Base-by-base conservation (phyloP, 2,329 filamentous ascomycete genomes). In the Pseudocercospora pini-densiflorae region DNA sequence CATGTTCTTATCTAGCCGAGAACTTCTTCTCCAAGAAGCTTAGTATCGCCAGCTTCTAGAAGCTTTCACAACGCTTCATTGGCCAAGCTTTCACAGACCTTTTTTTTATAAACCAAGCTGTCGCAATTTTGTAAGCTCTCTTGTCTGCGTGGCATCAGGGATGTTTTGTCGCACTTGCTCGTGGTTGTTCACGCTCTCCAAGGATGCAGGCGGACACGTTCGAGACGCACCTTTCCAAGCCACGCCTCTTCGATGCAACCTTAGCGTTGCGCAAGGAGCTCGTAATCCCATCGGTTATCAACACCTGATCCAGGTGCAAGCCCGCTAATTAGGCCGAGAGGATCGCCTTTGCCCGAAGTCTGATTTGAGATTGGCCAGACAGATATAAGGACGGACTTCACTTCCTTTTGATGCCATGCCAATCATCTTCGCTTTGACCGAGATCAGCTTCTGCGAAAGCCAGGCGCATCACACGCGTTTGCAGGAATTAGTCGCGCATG, bases 1-100 rank as follows among this genome's bases (percentile, higher is more conserved):
- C 49, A 53, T 24, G 21, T 54, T 54, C 51, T 54, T 29, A 29
- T 54, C 51, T 54, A 54, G 23, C 51, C 24, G 49, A 53, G 49
- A 53, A 53, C 9, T 12, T 24, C 23, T 49, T 23, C 21, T 23
- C n/a, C n/a, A 29, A 27, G 7, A 53, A 53, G 49, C 51, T 29
- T 54, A 29, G 24, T 10, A 21, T 24, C n/a, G 45, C 45, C 45
- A 24, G 21, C 23, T 27, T 51, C 51, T 19, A 51, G 47, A 51
- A 51, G 47, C 47, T 51, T 51, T 23, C 8, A 10, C 33, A 36
- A 36, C 33, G 45, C 31, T 33, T 33, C 31, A 33, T 33, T 33
- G 31, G 31, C 31, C 31, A 33, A 33, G 31, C 31, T 33, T 33
- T 33, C 10, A 31, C 29, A 31, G 29, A 31, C 29, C 29, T 31